A percentile compares a stretch with the other conserved stretches of the same genome.
phyloP scores from a whole-genome alignment of 495 filamentous ascomycete species.

The Neurospora sp. region DNA sequence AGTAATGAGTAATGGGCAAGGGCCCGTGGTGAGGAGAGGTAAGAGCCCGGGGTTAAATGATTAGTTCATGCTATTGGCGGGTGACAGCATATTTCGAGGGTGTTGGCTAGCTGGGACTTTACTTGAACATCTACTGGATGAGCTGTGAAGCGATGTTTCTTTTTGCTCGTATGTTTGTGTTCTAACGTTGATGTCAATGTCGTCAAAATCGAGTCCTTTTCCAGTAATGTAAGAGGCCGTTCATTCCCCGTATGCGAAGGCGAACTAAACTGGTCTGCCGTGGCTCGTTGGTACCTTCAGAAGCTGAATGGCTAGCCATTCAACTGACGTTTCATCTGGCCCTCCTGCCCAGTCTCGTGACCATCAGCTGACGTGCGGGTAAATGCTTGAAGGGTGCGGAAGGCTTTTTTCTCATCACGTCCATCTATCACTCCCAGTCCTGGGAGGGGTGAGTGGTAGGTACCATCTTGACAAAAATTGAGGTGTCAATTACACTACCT shows the following conservation, averaged over 20 bases:
- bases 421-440: not conserved
- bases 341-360: conserved; percentile 10
- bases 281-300: not conserved
- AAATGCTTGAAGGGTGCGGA: conserved; percentile 6
- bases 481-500: not conserved
- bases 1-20: not conserved
- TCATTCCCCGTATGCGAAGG: not conserved
- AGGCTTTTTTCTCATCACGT: not conserved
- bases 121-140: not conserved
- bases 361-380: conserved; percentile 13
- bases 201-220: not conserved
- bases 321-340: conserved; percentile 1
- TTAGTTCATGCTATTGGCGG: not conserved
- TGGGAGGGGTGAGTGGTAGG: not conserved
- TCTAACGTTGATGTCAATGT: not conserved
- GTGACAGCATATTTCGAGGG: not conserved
- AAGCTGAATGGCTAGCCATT: not conserved
- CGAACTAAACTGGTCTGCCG: not conserved
- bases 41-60: not conserved
- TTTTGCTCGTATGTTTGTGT: not conserved
- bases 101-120: not conserved
- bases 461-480: not conserved
- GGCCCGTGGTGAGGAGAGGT: not conserved
- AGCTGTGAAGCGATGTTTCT: not conserved
- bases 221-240: not conserved